A percentile compares a stretch with the other conserved stretches of the same genome.
These are phyloP conservation scores for Strobilomyces dryophilus DNA, from an alignment of 768 basidiomycete genomes.

Conservation along the genomic window DNA sequence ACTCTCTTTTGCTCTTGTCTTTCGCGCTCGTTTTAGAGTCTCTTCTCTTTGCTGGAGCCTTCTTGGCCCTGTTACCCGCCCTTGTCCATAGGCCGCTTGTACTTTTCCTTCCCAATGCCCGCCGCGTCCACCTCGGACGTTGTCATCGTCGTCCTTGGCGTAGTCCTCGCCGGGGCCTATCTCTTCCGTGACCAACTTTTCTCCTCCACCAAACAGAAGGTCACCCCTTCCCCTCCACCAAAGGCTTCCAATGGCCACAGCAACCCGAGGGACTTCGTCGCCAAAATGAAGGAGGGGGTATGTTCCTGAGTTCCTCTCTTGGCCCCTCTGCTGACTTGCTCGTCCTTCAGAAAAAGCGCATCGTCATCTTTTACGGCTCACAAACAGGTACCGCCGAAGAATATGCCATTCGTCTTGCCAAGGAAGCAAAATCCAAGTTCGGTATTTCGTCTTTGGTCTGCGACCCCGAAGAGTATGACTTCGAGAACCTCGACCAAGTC, in stretches of 20 bases:
- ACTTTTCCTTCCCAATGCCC: conserved; percentile 42
- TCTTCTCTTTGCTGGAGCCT: background rate
- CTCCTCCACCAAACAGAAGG: conserved; percentile 60
- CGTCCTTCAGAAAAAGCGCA: conserved; percentile 78
- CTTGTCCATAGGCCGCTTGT: background rate
- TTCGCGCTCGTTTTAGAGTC: background rate
- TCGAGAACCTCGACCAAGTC: conserved; percentile 89
- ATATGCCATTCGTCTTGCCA: conserved; percentile 94
- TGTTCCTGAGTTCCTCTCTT: conserved; percentile 26
- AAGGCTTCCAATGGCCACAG: conserved; percentile 58
- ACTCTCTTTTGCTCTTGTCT: conserved; percentile 11
- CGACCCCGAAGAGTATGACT: conserved; percentile 98
- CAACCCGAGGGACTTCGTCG: conserved; percentile 91
- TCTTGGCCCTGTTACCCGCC: background rate
- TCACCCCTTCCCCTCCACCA: conserved; percentile 43
- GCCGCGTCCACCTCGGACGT: conserved; percentile 67
- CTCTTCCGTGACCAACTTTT: conserved; percentile 84
- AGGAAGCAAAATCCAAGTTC: conserved; percentile 96
- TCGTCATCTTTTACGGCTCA: conserved; percentile 97
- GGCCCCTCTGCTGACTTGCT: conserved; percentile 2
- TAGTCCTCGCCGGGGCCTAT: conserved; percentile 71
- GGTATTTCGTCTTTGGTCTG: conserved; percentile 94
- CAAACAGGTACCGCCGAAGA: conserved; percentile 99
- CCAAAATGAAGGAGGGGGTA: conserved; percentile 92
- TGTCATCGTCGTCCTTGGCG: conserved; percentile 66